Evolutionary conservation across 164 flowering plant species (phyloP), one percentile per base, ranked within the genome.

Genomic region (Vitis amurensis): DNA sequence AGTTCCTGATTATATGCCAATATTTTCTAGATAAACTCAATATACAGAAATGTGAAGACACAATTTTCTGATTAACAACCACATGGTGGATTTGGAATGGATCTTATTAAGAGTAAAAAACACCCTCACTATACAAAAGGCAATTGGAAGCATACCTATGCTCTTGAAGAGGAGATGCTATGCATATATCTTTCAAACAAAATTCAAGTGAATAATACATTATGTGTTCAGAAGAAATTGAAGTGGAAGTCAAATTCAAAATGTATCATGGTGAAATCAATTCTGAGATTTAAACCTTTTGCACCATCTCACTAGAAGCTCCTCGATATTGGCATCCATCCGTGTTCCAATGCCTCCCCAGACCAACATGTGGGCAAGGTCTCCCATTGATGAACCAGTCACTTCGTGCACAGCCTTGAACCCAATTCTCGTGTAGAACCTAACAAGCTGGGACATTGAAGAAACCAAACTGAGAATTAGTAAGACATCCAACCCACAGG

Each of bases 291-390:
- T 85, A 71, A 93, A 93, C 77, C 91, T 78, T 47, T 74, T 64
- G 29, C 91, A 83, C 97, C 98, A 94, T 77, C 87, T 89, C 5
- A 82, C 11, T 48, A 91, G 74, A 63, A 94, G 95, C 19, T 87
- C 84, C 71, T 89, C 82, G 12, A 89, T 63, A 55, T 78, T 67
- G 37, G 97, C 97, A 73, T 92, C 92, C 97, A 92, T 94, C 60
- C 87, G 70, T 5, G 97, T 91, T 10, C 98, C 97, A 11, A 78
- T 76, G 11, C 97, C 97, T 73, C 97, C 98, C 97, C 96, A 92
- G 0, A 86, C 88, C 74, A 94, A 64, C 97, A 89, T 81, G 78
- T 88, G 87, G 6, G 79, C 76, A 23, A 77, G 50, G 81, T 94
- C 98, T 63, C 82, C 82, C 2, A 88, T 31, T 4, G 87, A 84